Evolutionary conservation across 1,284 basidiomycete species (phyloP).

Genomic region (Ceratobasidium sp.): DNA sequence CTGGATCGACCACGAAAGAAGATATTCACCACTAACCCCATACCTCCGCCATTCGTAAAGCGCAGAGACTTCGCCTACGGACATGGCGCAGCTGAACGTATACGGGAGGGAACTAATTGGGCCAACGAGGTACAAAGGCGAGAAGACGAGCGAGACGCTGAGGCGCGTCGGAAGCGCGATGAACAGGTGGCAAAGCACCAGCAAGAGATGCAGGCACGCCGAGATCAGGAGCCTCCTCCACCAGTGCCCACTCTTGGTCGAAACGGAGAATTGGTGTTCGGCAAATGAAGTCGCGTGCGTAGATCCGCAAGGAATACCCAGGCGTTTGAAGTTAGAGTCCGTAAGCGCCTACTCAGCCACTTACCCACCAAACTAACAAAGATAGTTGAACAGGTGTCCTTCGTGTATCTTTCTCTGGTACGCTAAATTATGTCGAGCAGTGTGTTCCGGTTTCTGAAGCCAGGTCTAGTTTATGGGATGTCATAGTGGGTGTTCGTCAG

Average conservation of each 20-base stretch:
- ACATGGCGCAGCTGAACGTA: constrained; percentile 41
- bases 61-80: constrained; percentile 44
- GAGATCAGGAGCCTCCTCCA: constrained; percentile 15
- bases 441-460: background rate
- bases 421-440: background rate
- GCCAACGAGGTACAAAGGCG: constrained; percentile 36
- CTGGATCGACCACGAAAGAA: constrained; percentile 45
- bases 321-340: background rate
- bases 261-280: constrained; percentile 14
- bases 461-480: too few species aligned
- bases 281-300: constrained; percentile 24
- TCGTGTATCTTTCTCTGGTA: background rate
- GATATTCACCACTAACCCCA: constrained; percentile 43
- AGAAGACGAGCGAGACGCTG: constrained; percentile 39
- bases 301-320: background rate
- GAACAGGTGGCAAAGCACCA: constrained; percentile 40
- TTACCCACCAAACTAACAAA: constrained; percentile 3
- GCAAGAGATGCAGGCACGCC: constrained; percentile 21
- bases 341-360: background rate
- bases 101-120: constrained; percentile 38
- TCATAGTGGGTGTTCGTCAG: background rate
- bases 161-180: constrained; percentile 25
- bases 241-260: constrained; percentile 4
- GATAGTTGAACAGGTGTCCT: background rate
- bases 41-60: constrained; percentile 42